Base-by-base conservation (phyloP, 345 rosid genomes). In the Draba incana region DNA sequence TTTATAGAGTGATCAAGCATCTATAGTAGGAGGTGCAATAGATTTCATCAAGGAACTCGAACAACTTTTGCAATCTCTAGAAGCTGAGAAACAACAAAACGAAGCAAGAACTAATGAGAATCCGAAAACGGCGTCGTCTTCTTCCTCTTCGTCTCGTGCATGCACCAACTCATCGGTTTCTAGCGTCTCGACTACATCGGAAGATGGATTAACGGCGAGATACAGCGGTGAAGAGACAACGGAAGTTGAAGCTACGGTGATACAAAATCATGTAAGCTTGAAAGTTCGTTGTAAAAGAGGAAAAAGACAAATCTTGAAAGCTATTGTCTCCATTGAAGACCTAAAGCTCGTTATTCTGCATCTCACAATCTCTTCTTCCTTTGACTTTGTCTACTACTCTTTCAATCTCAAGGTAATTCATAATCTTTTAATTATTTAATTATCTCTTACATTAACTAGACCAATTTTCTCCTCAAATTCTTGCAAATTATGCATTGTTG, bases 41-140 rank as follows among this genome's bases (percentile, higher is more conserved):
- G 89, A 89, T 76, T 89, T 85, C 27, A 90, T 86, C 39, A 89
- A 85, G 78, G 90, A 85, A 23, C 84, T 89, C 0, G 96, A 89
- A 78, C 92, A 86, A 65, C 83, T 85, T 57, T 73, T 85, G 6
- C 87, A 78, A 52, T 77, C 86, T n/a, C 77, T 85, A 14, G 88
- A 89, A 30, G 78, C 77, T 5, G 79, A 80, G 67, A 86, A 80
- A 75, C 72, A 54, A 42, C 72, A 54, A 42, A 75, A 69, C 64
- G 78, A 54, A 25, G 30, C 20, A 20, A 20, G 43, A 38, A 8
- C 20, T 16, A 45, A 4, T 23, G 64, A 68, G 55, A 79, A 75
- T 43, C 74, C 74, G 16, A 67, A 77, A 41, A 54, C 58, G 44
- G 68, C 44, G 30, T 48, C 74, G 15, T 73, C 42, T 42, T 70